Percentiles rank a stretch among this genome's conserved stretches.
These are phyloP conservation scores for Psilocybe cubensis DNA, from an alignment of 768 basidiomycete genomes.

Conservation along the genomic window DNA sequence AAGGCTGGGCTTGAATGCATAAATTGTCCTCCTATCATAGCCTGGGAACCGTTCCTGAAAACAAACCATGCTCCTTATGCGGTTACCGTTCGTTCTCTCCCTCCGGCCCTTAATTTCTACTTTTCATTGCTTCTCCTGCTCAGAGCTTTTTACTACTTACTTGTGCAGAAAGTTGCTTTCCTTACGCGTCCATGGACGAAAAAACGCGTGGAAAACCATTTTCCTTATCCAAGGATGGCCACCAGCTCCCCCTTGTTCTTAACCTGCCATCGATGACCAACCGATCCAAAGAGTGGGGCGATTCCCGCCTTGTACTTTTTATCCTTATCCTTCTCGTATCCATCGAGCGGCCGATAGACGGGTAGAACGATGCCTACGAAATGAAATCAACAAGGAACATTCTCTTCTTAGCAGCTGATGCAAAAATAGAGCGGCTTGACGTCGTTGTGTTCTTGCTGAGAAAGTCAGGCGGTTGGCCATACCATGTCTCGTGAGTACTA, in stretches of 20 bases:
- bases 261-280: neutral
- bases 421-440: neutral
- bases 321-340: neutral
- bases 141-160: neutral
- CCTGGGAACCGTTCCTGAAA: slow-evolving; percentile 21
- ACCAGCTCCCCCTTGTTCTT: neutral
- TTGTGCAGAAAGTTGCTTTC: neutral
- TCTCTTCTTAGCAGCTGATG: neutral
- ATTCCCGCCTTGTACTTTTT: neutral
- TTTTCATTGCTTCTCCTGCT: neutral
- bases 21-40: neutral
- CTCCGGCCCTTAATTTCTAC: slow-evolving; percentile 1
- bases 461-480: too few relatives aligned
- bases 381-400: neutral
- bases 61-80: slow-evolving; percentile 20
- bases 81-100: slow-evolving; percentile 5
- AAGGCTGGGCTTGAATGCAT: slow-evolving; percentile 1
- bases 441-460: too few relatives aligned
- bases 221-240: neutral
- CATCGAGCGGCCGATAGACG: neutral
- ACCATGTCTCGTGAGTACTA: too few relatives aligned
- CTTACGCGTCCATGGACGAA: too few relatives aligned
- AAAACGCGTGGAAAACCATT: neutral
- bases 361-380: neutral
- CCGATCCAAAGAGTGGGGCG: neutral